These are phyloP conservation scores for Phycomyces blakesleeanus DNA, from an alignment of 192 early-diverging fungal species.

Conservation along the genomic window DNA sequence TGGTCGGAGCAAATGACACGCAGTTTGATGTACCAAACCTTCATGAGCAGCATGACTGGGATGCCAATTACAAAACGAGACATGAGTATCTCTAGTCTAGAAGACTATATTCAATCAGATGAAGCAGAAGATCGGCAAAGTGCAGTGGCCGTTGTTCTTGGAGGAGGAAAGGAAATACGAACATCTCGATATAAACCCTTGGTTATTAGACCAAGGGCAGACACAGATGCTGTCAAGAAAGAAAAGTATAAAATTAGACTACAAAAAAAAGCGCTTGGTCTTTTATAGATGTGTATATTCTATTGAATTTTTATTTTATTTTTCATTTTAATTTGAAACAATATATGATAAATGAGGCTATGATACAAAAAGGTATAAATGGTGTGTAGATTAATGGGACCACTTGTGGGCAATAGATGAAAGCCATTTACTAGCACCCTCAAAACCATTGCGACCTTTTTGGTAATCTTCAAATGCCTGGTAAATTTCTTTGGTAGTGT, in stretches of 20 bases:
- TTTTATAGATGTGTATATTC: too few relatives aligned
- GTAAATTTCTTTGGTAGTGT: slow-evolving; percentile 43
- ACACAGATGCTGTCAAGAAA: slow-evolving; percentile 35
- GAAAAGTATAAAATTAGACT: slow-evolving; percentile 26
- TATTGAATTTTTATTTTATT: not conserved
- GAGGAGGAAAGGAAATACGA: slow-evolving; percentile 26
- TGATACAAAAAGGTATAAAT: not conserved
- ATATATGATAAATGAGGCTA: too few relatives aligned
- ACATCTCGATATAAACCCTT: slow-evolving; percentile 19
- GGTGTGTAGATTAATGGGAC: not conserved
- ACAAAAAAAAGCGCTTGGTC: not conserved
- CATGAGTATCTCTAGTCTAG: not conserved
- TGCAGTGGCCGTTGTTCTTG: slow-evolving; percentile 22
- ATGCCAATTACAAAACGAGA: slow-evolving; percentile 10
- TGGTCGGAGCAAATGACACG: slow-evolving; percentile 50
- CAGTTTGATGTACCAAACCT: slow-evolving; percentile 42
- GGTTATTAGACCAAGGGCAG: slow-evolving; percentile 24
- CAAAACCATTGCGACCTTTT: slow-evolving; percentile 63
- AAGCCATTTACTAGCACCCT: slow-evolving; percentile 54
- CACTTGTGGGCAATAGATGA: slow-evolving; percentile 37
- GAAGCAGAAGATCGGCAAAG: not conserved
- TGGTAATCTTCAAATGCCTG: slow-evolving; percentile 58
- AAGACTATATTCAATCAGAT: not conserved
- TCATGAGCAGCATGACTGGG: slow-evolving; percentile 13
- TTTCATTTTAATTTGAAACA: too few relatives aligned